Evolutionary conservation across 2,329 filamentous ascomycete species (phyloP), one percentile per base, ranked within the genome.

Genomic region (Biscogniauxia marginata): DNA sequence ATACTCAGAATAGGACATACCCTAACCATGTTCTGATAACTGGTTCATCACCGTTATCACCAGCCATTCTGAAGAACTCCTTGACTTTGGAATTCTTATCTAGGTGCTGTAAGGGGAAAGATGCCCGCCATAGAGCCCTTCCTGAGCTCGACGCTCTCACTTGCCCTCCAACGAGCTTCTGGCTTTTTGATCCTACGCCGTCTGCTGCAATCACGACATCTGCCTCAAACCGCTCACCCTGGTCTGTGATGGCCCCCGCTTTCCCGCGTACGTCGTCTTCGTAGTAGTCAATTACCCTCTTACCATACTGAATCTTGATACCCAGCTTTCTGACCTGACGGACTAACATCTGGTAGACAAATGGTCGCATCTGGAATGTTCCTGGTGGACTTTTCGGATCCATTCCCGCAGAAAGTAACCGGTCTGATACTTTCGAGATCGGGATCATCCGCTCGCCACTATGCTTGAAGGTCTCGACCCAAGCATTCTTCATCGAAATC

Each of bases 401-500:
- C 53, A 73, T 65, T 6, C 71, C 72, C 0, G 62, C 65, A 19
- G 67, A 67, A 6, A 70, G 74, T 53, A 83, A 71, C 46, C 80
- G 75, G 54, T 82, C 80, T 4, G 78, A 72, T 1, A 82, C 80
- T 58, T 75, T 77, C 57, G 77, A 70, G 2, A 78, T 75, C 46
- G 73, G 67, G 54, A 83, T 76, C 63, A 81, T 77, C 39, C 71
- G 71, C 59, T 79, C 75, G 46, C 79, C 80, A 25, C 72, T 76
- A 63, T 83, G 80, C 67, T 81, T 81, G 71, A 78, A 81, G 0
- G 79, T 82, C 67, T 81, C 78, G 34, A 82, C 81, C 78, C 79
- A 82, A 13, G 77, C 75, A 65, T 82, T 77, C 63, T 81, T 77
- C 50, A 82, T 75, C 18, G 79, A 81, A 51, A 83, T 82, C 7